Percentiles rank a stretch among this genome's conserved stretches.
phyloP scores from a whole-genome alignment of 2,329 filamentous ascomycete species.

The Cladosporium colombiae region DNA sequence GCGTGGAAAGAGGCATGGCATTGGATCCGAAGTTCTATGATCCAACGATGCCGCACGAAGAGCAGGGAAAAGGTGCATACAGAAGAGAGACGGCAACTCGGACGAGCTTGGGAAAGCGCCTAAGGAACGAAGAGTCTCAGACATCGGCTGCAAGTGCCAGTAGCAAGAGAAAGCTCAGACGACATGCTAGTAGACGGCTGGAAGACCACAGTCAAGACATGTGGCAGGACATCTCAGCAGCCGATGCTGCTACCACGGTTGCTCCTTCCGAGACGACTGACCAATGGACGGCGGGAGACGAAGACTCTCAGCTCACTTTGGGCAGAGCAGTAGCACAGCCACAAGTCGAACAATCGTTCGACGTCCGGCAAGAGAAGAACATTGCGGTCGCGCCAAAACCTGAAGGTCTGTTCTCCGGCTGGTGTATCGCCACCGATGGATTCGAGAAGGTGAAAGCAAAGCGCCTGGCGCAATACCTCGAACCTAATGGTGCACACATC shows the following conservation, averaged over 20 bases:
- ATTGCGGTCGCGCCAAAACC: constrained; percentile 6
- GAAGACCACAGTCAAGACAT: constrained; percentile 76
- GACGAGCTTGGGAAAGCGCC: constrained; percentile 58
- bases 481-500: constrained; percentile 35
- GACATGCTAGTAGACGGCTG: constrained; percentile 82
- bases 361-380: not conserved
- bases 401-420: constrained; percentile 34
- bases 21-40: constrained; percentile 85
- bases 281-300: constrained; percentile 27
- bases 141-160: constrained; percentile 27
- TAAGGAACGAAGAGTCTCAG: constrained; percentile 49
- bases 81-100: constrained; percentile 50
- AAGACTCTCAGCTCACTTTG: constrained; percentile 23
- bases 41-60: constrained; percentile 65
- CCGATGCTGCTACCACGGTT: constrained; percentile 28
- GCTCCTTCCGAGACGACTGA: constrained; percentile 26
- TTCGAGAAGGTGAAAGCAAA: constrained; percentile 28
- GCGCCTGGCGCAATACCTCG: constrained; percentile 28
- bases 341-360: constrained; percentile 39
- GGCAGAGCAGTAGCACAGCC: constrained; percentile 37
- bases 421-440: constrained; percentile 32
- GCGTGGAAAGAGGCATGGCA: constrained; percentile 82
- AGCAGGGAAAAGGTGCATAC: constrained; percentile 77
- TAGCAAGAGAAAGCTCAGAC: constrained; percentile 77
- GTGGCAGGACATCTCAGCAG: constrained; percentile 81